Conservation (phyloP, 2,329 filamentous ascomycete species). For the Colletotrichum simmondsii region DNA sequence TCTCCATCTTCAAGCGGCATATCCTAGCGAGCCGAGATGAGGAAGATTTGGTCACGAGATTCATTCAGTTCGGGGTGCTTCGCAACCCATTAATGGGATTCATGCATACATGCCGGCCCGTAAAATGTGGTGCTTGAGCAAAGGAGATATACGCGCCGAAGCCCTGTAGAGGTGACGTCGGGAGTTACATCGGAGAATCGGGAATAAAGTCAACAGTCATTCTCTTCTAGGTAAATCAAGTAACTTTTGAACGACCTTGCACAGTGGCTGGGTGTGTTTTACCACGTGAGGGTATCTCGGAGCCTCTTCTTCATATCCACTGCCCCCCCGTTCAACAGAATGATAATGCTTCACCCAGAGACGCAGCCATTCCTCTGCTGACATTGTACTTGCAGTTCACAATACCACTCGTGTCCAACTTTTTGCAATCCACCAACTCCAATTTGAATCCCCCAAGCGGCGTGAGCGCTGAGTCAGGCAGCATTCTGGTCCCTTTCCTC, state of each 20-base stretch:
- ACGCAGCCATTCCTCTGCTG: constrained; percentile 14
- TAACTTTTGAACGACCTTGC: neutral
- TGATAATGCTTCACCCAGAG: constrained; percentile 18
- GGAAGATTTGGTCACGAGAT: no score
- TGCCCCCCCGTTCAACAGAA: neutral
- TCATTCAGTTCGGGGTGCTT: no score
- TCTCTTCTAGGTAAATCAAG: neutral
- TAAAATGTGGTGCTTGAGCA: no score
- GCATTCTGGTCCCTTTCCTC: constrained; percentile 40
- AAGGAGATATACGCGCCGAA: no score
- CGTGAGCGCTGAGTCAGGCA: constrained; percentile 8
- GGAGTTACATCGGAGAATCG: no score
- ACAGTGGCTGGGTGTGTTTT: neutral
- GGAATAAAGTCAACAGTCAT: no score
- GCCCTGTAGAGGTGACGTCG: no score
- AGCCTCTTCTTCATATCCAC: neutral
- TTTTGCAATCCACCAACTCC: constrained; percentile 23
- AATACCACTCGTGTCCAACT: constrained; percentile 36
- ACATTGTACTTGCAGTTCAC: constrained; percentile 37
- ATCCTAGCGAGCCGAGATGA: no score
- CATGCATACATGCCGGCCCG: no score
- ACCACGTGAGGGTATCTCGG: neutral
- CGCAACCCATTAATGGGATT: no score
- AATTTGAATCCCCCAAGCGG: constrained; percentile 20
- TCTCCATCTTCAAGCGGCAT: no score